These are phyloP conservation scores for Aspergillus floridensis DNA, from an alignment of 2,329 filamentous ascomycete species.

Conservation along the genomic window DNA sequence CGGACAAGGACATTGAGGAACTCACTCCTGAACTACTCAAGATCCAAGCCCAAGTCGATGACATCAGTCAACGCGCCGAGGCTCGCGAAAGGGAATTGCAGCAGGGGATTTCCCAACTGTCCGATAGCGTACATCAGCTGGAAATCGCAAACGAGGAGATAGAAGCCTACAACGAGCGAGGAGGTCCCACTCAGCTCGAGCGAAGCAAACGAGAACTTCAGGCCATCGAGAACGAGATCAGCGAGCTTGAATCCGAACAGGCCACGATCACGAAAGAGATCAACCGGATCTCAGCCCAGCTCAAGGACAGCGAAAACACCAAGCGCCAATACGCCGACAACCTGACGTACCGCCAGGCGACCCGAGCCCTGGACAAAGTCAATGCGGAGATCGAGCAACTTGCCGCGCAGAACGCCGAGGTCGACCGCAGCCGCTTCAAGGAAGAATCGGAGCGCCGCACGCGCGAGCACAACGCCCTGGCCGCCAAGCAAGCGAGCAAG, in stretches of 20 bases:
- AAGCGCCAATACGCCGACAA: constrained; percentile 90
- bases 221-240: constrained; percentile 64
- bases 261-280: constrained; percentile 64
- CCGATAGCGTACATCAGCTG: constrained; percentile 73
- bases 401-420: constrained; percentile 74
- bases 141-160: constrained; percentile 75
- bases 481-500: constrained; percentile 70
- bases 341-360: constrained; percentile 75
- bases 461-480: constrained; percentile 64
- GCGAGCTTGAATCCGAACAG: constrained; percentile 66
- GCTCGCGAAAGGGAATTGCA: constrained; percentile 70
- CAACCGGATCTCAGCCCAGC: constrained; percentile 73
- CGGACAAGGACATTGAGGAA: constrained; percentile 70
- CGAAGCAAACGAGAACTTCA: constrained; percentile 68
- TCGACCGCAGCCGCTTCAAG: constrained; percentile 74
- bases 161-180: constrained; percentile 71
- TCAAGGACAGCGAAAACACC: constrained; percentile 75
- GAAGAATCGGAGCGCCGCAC: constrained; percentile 67
- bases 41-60: constrained; percentile 73
- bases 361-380: constrained; percentile 65
- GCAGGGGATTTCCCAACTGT: constrained; percentile 67
- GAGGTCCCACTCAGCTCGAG: constrained; percentile 69
- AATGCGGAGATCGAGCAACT: constrained; percentile 69
- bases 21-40: constrained; percentile 73
- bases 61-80: constrained; percentile 68